Conservation (phyloP, 2,329 filamentous ascomycete genomes). For the Cadophora gregata region DNA sequence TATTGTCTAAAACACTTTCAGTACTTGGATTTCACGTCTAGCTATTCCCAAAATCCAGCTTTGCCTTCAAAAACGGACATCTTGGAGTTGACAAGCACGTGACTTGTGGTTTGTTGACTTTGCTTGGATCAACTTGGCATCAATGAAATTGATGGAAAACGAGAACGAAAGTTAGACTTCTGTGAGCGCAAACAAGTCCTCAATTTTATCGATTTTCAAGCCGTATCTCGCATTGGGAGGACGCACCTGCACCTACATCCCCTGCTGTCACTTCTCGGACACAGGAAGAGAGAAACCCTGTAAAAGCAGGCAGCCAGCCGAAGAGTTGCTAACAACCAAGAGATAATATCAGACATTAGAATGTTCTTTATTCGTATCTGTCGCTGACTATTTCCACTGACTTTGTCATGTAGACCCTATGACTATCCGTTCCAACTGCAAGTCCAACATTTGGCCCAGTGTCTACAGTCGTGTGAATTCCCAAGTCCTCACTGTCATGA, state of each 20-base stretch:
- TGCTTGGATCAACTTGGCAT: neutral
- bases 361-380: neutral
- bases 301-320: neutral
- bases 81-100: neutral
- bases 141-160: neutral
- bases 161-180: too few relatives aligned
- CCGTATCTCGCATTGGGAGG: too few relatives aligned
- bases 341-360: neutral
- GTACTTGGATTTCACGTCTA: too few relatives aligned
- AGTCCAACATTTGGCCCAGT: neutral
- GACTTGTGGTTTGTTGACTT: neutral
- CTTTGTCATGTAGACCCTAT: neutral
- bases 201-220: too few relatives aligned
- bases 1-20: too few relatives aligned
- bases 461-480: neutral
- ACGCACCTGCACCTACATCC: too few relatives aligned
- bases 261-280: too few relatives aligned
- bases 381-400: neutral
- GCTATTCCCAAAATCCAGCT: too few relatives aligned
- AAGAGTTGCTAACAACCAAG: neutral
- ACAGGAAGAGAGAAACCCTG: too few relatives aligned
- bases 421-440: neutral
- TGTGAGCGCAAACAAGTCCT: too few relatives aligned
- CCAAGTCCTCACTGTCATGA: neutral
- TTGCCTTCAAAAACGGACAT: too few relatives aligned